Evolutionary conservation across 805 yeast species (phyloP).

Genomic region (Wickerhamomyces chaumierensis): DNA sequence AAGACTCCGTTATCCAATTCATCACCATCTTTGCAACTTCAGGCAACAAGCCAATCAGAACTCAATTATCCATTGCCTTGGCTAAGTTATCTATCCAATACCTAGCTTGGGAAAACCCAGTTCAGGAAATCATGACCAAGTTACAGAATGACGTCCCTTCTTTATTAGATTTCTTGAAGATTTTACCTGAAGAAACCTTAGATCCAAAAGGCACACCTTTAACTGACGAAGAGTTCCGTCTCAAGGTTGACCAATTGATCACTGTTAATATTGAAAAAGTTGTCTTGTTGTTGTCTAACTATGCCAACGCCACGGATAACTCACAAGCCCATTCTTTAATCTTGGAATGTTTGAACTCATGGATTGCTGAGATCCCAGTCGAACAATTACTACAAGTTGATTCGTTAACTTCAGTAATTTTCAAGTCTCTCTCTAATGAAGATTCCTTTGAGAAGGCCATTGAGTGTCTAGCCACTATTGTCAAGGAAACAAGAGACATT

Average conservation of each 20-base stretch:
- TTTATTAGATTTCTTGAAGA: slow-evolving; percentile 69
- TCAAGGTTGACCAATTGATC: slow-evolving; percentile 53
- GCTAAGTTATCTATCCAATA: slow-evolving; percentile 76
- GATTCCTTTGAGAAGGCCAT: slow-evolving; percentile 74
- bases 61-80: slow-evolving; percentile 73
- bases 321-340: slow-evolving; percentile 30
- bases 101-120: slow-evolving; percentile 58
- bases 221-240: slow-evolving; percentile 68
- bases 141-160: slow-evolving; percentile 31
- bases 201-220: slow-evolving; percentile 70
- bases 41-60: slow-evolving; percentile 49
- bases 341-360: slow-evolving; percentile 71
- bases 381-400: slow-evolving; percentile 51
- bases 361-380: slow-evolving; percentile 84
- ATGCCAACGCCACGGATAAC: slow-evolving; percentile 26
- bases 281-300: slow-evolving; percentile 45
- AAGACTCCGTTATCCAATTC: slow-evolving; percentile 52
- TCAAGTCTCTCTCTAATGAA: slow-evolving; percentile 44
- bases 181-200: slow-evolving; percentile 83
- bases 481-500: slow-evolving; percentile 73
- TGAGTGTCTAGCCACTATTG: slow-evolving; percentile 75
- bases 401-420: slow-evolving; percentile 58
- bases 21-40: slow-evolving; percentile 34
- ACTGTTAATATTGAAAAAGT: slow-evolving; percentile 59
- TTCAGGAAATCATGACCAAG: slow-evolving; percentile 50